Percentiles rank a stretch among this genome's conserved stretches.
Evolutionary conservation across 2,329 filamentous ascomycete genomes (phyloP).

Genomic region (Myriosclerotinia curreyana): DNA sequence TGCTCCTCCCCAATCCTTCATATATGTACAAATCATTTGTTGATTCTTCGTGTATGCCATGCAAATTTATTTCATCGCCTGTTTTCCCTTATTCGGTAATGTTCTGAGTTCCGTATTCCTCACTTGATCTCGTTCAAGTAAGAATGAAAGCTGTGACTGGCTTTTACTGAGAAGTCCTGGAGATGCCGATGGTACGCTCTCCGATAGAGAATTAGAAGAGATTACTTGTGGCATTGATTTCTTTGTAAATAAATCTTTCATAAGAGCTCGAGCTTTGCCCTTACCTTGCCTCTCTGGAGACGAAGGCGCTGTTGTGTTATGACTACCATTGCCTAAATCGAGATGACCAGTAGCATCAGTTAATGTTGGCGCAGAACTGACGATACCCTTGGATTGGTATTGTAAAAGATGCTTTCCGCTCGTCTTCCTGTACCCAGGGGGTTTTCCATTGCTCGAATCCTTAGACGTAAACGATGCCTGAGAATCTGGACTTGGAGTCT

Average conservation of each 20-base stretch:
- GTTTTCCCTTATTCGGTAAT: conserved; percentile 12
- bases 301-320: neutral
- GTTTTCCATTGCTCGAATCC: conserved; percentile 9
- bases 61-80: conserved; percentile 14
- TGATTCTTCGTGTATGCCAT: conserved; percentile 1
- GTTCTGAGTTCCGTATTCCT: too few relatives aligned
- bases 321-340: conserved; percentile 24
- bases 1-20: neutral
- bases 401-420: conserved; percentile 25
- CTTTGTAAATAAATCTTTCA: conserved; percentile 36
- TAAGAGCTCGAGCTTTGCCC: conserved; percentile 30
- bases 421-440: conserved; percentile 16
- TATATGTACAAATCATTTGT: conserved; percentile 20
- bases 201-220: conserved; percentile 15
- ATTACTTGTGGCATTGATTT: conserved; percentile 26
- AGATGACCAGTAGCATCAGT: conserved; percentile 32
- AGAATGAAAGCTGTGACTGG: conserved; percentile 58
- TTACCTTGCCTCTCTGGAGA: conserved; percentile 13
- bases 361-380: conserved; percentile 34
- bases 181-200: conserved; percentile 10
- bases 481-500: conserved; percentile 11
- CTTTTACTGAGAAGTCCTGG: conserved; percentile 51
- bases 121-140: conserved; percentile 54
- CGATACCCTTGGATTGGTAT: conserved; percentile 30
- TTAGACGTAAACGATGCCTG: conserved; percentile 22